Evolutionary conservation across 495 filamentous ascomycete genomes (phyloP), one percentile per base, ranked within the genome.

Genomic region (Penicillium longicatenatum): DNA sequence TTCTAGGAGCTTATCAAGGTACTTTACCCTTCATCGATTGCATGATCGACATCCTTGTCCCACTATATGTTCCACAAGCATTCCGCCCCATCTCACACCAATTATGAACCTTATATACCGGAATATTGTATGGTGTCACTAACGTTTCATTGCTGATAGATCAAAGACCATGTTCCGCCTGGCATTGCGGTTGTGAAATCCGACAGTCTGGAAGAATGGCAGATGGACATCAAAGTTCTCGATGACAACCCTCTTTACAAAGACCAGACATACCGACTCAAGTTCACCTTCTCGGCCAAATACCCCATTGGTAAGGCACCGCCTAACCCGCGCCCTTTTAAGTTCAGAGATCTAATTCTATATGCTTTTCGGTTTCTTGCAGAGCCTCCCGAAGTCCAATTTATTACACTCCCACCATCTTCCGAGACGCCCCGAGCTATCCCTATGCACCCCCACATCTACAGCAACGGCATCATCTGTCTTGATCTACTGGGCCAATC

Each of bases 391-490:
- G 94, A 98, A 79, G 93, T 97, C 47, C 88, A 87, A 54, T 98
- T 98, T 70, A 81, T 91, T 47, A 76, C 84, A 61, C 70, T 83
- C 52, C 47, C 71, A 14, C 37, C 48, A 31, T 46, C 70, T 7
- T 67, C 84, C 39, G 74, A 84, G 39, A 70, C 74, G 1, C 70
- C 68, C 21, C 86, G 88, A 46, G 82, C 88, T 6, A 94, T 98
- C 61, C 94, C 94, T 1, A 94, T 97, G 66, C 94, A 98, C 63
- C 94, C 94, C 1, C 94, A 98, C 76, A 89, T 98, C 70, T 98
- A 98, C 74, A 93, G 89, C 59, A 98, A 98, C 71, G 94, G 94
- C 50, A 93, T 97, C 70, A 98, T 98, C 67, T 98, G 94, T 65
- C 88, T 98, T 21, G 95, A 98, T 62, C 86, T 98, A 0, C 87